Conservation (phyloP, 140 eudicot species). For the Anethum foeniculum region DNA sequence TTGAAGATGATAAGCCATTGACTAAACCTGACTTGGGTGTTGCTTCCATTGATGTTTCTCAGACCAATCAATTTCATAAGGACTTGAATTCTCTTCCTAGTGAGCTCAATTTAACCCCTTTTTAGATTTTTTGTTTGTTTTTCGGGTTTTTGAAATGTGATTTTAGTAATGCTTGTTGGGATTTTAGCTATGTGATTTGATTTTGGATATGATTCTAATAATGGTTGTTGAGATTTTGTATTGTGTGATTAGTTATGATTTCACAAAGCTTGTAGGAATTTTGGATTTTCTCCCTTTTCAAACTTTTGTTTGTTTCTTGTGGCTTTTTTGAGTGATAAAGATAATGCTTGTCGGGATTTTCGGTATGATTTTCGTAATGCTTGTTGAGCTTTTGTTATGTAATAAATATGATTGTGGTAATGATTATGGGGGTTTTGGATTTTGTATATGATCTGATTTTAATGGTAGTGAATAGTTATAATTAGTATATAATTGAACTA, state of each 20-base stretch:
- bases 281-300: too few species aligned
- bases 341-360: neutral
- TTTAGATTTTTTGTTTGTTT: neutral
- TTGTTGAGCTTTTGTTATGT: neutral
- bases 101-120: constrained; percentile 29
- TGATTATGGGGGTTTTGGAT: neutral
- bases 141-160: neutral
- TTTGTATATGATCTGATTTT: neutral
- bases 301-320: too few species aligned
- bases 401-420: neutral
- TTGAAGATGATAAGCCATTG: constrained; percentile 61
- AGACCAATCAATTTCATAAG: constrained; percentile 42
- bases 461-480: neutral
- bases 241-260: neutral
- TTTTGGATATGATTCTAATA: neutral
- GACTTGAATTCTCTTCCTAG: constrained; percentile 79
- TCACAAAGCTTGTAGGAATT: too few species aligned
- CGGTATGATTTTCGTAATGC: neutral
- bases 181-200: neutral
- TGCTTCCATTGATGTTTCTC: constrained; percentile 23
- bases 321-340: too few species aligned
- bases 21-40: constrained; percentile 24
- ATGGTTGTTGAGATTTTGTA: neutral
- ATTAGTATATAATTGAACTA: neutral
- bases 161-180: neutral